phyloP scores from a whole-genome alignment of 2,329 filamentous ascomycete species.

The Phoma sp. region DNA sequence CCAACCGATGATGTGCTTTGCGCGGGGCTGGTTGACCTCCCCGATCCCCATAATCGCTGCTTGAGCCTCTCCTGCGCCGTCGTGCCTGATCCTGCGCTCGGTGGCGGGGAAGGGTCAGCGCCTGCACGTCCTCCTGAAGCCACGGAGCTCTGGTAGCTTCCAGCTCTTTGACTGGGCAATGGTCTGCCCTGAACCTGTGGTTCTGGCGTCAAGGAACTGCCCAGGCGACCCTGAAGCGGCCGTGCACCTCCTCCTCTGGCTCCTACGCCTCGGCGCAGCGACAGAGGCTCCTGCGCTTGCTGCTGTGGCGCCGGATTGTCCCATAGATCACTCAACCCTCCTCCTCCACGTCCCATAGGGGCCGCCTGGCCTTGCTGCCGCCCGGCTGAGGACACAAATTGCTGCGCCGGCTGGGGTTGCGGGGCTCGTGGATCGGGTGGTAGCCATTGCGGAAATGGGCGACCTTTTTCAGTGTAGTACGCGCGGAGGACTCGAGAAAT shows the following conservation, averaged over 20 bases:
- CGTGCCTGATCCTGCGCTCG: conserved; percentile 53
- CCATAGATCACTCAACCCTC: conserved; percentile 68
- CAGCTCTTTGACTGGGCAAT: conserved; percentile 74
- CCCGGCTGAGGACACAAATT: conserved; percentile 59
- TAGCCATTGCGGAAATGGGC: conserved; percentile 83
- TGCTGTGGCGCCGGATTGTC: conserved; percentile 53
- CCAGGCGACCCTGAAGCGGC: conserved; percentile 37
- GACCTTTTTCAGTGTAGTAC: conserved; percentile 91
- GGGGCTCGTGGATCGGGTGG: conserved; percentile 85
- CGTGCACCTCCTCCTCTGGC: conserved; percentile 46
- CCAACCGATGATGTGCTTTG: conserved; percentile 36
- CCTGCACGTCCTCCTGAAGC: conserved; percentile 48
- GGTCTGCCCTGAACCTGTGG: conserved; percentile 60
- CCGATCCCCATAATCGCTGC: conserved; percentile 77
- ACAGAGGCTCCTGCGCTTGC: conserved; percentile 51
- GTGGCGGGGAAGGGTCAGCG: conserved; percentile 47
- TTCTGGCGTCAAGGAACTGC: conserved; percentile 44
- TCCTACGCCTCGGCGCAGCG: conserved; percentile 55
- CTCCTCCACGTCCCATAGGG: conserved; percentile 45
- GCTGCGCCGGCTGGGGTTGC: conserved; percentile 56
- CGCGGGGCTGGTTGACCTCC: conserved; percentile 65
- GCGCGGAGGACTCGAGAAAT: conserved; percentile 90
- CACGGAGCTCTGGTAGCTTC: conserved; percentile 72
- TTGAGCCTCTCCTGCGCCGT: conserved; percentile 84
- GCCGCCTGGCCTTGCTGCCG: conserved; percentile 40